A percentile compares a stretch with the other conserved stretches of the same genome.
Conservation (phyloP, 192 early-diverging fungal species). For the Spizellomyces sp. region DNA sequence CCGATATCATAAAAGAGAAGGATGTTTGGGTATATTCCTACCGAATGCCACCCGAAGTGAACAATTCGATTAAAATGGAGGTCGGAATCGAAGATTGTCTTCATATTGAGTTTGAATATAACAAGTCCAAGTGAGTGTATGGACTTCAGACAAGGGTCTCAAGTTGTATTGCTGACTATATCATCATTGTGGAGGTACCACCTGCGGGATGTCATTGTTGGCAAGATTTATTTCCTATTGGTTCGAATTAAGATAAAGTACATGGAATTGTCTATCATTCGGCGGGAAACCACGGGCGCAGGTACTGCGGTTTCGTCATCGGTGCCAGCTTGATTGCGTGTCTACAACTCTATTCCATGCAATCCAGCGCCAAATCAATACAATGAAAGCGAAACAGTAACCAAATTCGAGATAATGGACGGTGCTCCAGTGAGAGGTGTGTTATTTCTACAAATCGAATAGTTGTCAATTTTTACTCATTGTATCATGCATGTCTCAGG, state of each 20-base stretch:
- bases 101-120: conserved; percentile 99
- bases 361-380: conserved; percentile 86
- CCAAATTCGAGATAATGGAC: conserved; percentile 99
- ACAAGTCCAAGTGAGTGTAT: conserved; percentile 85
- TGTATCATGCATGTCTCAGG: conserved; percentile 39
- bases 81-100: conserved; percentile 99
- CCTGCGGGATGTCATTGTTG: conserved; percentile 98
- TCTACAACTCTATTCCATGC: too few species aligned
- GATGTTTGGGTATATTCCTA: conserved; percentile 99
- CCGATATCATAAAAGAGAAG: conserved; percentile 87
- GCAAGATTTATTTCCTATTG: conserved; percentile 98
- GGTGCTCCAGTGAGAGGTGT: conserved; percentile 89
- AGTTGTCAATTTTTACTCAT: conserved; percentile 11
- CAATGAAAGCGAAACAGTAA: conserved; percentile 98
- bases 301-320: conserved; percentile 33
- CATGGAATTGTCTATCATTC: conserved; percentile 99
- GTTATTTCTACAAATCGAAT: too few species aligned
- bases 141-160: not conserved
- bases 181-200: conserved; percentile 69
- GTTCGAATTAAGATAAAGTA: conserved; percentile 99
- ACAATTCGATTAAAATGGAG: conserved; percentile 99
- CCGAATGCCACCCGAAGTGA: conserved; percentile 85
- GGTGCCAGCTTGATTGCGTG: not conserved
- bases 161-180: not conserved
- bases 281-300: conserved; percentile 94